Conservation (phyloP, 257 asterid genomes). For the Nicotiana otophora region DNA sequence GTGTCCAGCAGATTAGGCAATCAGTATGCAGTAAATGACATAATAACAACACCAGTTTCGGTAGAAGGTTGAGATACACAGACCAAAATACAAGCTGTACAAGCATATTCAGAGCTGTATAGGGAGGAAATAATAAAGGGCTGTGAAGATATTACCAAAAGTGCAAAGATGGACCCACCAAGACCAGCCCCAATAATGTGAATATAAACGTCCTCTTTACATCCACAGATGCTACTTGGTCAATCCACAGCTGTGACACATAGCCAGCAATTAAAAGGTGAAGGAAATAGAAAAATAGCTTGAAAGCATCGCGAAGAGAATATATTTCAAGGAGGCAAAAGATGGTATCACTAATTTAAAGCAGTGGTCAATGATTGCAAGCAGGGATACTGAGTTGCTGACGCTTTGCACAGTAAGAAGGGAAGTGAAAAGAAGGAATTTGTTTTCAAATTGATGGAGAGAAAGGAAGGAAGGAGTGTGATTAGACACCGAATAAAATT, state of each 20-base stretch:
- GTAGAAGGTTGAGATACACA: not conserved
- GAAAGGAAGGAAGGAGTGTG: not conserved
- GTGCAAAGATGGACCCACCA: slow-evolving; percentile 96
- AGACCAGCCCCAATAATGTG: slow-evolving; percentile 75
- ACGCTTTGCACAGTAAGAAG: not conserved
- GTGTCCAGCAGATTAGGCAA: not conserved
- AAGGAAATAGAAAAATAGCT: not conserved
- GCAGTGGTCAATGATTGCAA: not conserved
- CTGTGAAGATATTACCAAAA: slow-evolving; percentile 51
- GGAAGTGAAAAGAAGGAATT: not conserved
- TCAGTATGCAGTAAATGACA: not conserved
- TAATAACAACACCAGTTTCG: not conserved
- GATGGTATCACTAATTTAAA: not conserved
- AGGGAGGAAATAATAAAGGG: not conserved
- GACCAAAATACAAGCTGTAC: not conserved
- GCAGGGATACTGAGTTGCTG: not conserved
- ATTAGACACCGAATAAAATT: not conserved
- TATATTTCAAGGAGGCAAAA: not conserved
- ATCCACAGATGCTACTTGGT: slow-evolving; percentile 60
- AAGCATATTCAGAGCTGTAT: not conserved
- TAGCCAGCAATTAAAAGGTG: slow-evolving; percentile 5
- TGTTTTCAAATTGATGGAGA: not conserved
- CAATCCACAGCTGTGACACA: slow-evolving; percentile 54
- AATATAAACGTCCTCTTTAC: slow-evolving; percentile 67
- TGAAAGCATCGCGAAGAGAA: not conserved